These are phyloP conservation scores for Fusarium coffeatum DNA, from an alignment of 2,329 filamentous ascomycete species.

Conservation along the genomic window DNA sequence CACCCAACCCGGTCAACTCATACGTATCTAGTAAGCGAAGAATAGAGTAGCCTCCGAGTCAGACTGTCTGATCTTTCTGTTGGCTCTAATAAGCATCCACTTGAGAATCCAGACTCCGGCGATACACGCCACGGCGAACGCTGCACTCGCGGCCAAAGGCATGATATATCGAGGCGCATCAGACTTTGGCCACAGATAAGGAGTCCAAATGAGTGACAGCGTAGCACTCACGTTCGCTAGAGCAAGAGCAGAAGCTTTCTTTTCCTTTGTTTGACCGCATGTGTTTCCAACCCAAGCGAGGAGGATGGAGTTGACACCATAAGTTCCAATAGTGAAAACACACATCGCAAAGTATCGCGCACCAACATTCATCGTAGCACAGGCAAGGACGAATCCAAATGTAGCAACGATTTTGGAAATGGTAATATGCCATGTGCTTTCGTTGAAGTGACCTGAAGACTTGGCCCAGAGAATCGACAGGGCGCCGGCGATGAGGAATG, in stretches of 20 bases:
- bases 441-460: constrained; percentile 39
- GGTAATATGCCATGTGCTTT: constrained; percentile 35
- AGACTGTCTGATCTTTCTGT: constrained; percentile 44
- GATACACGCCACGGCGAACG: constrained; percentile 50
- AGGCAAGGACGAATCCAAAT: constrained; percentile 41
- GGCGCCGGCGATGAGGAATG: constrained; percentile 58
- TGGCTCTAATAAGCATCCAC: constrained; percentile 44
- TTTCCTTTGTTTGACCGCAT: constrained; percentile 60
- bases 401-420: constrained; percentile 55
- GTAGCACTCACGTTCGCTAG: constrained; percentile 30
- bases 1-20: background rate
- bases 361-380: constrained; percentile 42
- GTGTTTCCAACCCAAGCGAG: constrained; percentile 57
- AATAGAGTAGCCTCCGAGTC: constrained; percentile 42
- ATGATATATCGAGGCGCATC: constrained; percentile 40
- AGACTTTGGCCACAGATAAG: constrained; percentile 39
- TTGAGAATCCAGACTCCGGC: constrained; percentile 45
- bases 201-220: too few species aligned
- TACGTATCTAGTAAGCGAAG: constrained; percentile 32
- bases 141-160: constrained; percentile 38
- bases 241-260: constrained; percentile 59
- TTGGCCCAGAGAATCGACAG: constrained; percentile 38
- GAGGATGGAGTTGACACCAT: constrained; percentile 57
- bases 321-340: constrained; percentile 52
- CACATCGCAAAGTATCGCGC: constrained; percentile 49